Evolutionary conservation across 1,284 basidiomycete genomes (phyloP), one percentile per base, ranked within the genome.

Genomic region (Malassezia obtusa): DNA sequence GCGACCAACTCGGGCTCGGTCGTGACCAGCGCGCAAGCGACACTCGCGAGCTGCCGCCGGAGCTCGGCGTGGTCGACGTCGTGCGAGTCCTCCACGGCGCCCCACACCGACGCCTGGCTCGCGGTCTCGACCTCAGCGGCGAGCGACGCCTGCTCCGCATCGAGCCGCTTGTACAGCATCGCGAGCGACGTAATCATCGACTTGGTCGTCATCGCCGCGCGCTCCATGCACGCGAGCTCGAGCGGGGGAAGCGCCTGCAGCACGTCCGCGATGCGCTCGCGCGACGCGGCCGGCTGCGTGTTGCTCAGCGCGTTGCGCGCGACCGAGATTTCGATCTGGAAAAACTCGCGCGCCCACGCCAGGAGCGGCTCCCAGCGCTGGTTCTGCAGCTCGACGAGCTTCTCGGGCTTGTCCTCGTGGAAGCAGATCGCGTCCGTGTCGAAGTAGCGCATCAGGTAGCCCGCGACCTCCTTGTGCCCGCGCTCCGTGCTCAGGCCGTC

Each of bases 361-460:
- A 92, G 76, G 14, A 98, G 77, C 1, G 94, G 92, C 37, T 84
- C 80, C 94, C 94, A 99, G 72, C 92, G 84, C 63, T 81, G 76
- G n/a, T 81, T 75, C 75, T 98, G 94, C 38, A 96, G 78, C 40
- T 79, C 77, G 38, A 87, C 87, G 19, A 98, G 80, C 1, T 81
- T 78, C 11, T 80, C 78, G 0, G 91, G 89, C 54, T 83, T 78
- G 41, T 86, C 80, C 67, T 87, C 82, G 59, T 88, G 85, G 76
- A 90, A 96, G 72, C 88, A 90, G 45, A 98, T 83, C 0, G 94
- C 91, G 73, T 99, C 94, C 2, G 92, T 96, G 62, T 95, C 86
- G 31, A 98, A 77, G 75, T 96, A 98, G 59, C 83, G 81, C 46
- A 95, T 73, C 40, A 98, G 75, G 19, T 83, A 79, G n/a, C 80